These are phyloP conservation scores for Pleurotus tuber-regium DNA, from an alignment of 768 basidiomycete genomes.

Conservation along the genomic window DNA sequence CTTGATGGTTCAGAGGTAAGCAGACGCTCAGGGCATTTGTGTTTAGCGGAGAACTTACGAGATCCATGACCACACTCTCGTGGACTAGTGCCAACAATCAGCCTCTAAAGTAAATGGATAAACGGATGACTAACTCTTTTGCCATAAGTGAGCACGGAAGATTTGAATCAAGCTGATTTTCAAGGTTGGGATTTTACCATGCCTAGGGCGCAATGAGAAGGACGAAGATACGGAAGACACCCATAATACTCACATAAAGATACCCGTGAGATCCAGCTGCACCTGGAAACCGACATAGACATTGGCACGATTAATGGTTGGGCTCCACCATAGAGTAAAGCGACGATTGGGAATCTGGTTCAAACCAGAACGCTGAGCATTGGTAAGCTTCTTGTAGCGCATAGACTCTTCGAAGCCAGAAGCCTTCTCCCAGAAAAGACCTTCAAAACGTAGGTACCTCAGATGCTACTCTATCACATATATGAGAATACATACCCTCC, in stretches of 20 bases:
- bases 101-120: constrained; percentile 10
- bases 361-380: constrained; percentile 96
- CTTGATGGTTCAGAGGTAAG: constrained; percentile 26
- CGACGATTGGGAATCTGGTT: constrained; percentile 99
- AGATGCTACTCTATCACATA: constrained; percentile 6
- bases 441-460: constrained; percentile 21
- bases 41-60: constrained; percentile 39
- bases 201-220: constrained; percentile 45
- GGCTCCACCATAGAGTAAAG: constrained; percentile 99
- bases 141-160: constrained; percentile 99
- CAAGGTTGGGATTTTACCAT: constrained; percentile 96
- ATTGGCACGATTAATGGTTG: constrained; percentile 98
- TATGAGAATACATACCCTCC: constrained; percentile 58
- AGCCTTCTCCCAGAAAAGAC: constrained; percentile 98
- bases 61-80: constrained; percentile 90
- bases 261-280: constrained; percentile 95
- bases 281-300: constrained; percentile 99
- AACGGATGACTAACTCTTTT: constrained; percentile 76
- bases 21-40: no score
- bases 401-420: constrained; percentile 96
- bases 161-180: constrained; percentile 99
- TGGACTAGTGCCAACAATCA: constrained; percentile 51
- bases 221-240: neutral
- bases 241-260: constrained; percentile 71
- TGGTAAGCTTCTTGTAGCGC: constrained; percentile 95